phyloP scores from a whole-genome alignment of 2,329 filamentous ascomycete species.

The Akanthomyces muscarius region DNA sequence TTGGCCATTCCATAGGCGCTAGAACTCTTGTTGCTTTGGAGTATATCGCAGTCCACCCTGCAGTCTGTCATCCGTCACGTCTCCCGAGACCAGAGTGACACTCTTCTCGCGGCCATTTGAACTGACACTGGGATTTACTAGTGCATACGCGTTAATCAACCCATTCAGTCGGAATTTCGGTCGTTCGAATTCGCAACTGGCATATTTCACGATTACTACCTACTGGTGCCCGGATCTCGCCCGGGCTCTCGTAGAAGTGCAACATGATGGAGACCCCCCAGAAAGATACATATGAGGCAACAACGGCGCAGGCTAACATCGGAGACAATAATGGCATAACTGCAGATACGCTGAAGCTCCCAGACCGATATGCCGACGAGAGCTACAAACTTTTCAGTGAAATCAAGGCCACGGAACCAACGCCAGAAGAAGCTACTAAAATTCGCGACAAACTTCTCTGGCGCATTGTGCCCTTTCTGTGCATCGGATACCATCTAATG shows the following conservation, averaged over 20 bases:
- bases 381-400: constrained; percentile 39
- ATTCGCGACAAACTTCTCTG: constrained; percentile 34
- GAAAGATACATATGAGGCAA: background rate
- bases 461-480: constrained; percentile 36
- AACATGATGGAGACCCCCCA: background rate
- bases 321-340: background rate
- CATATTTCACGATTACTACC: background rate
- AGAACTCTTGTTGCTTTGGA: too few species aligned
- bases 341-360: constrained; percentile 27
- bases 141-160: background rate
- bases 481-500: constrained; percentile 37
- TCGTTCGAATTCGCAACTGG: background rate
- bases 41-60: too few species aligned
- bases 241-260: background rate
- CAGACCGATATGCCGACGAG: constrained; percentile 37
- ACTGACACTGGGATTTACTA: background rate
- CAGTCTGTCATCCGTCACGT: too few species aligned
- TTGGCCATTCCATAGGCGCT: too few species aligned
- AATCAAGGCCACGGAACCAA: constrained; percentile 35
- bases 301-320: background rate
- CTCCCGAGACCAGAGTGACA: background rate
- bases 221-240: background rate
- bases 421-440: constrained; percentile 27
- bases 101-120: background rate
- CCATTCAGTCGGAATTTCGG: background rate